A percentile compares a stretch with the other conserved stretches of the same genome.
phyloP scores from a whole-genome alignment of 768 basidiomycete species.

The Collybia sp. region DNA sequence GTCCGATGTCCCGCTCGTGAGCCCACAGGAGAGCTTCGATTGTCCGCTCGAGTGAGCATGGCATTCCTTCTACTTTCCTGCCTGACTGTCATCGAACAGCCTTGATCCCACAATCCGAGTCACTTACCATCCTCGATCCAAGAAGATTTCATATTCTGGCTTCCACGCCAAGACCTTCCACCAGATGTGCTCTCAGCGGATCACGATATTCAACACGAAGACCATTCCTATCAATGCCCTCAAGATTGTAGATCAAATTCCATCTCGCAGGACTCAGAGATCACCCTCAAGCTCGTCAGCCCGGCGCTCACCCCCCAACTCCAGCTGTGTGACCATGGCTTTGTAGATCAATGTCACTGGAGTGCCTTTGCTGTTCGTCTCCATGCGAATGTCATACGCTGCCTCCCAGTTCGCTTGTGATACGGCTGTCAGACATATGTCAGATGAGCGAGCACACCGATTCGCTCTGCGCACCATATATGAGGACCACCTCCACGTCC shows the following conservation, averaged over 20 bases:
- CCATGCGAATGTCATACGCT: slow-evolving; percentile 9
- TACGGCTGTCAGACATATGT: slow-evolving; percentile 5
- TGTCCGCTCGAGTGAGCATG: slow-evolving; percentile 37
- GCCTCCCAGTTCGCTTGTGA: slow-evolving; percentile 6
- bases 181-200: slow-evolving; percentile 28
- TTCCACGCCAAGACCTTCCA: slow-evolving; percentile 27
- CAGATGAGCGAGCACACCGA: neutral
- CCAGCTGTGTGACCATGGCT: slow-evolving; percentile 7
- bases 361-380: neutral
- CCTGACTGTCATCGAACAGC: slow-evolving; percentile 12
- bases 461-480: slow-evolving; percentile 11
- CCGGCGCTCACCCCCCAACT: too few relatives aligned
- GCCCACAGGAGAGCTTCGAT: slow-evolving; percentile 38
- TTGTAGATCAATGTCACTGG: slow-evolving; percentile 6
- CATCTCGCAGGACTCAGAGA: slow-evolving; percentile 32
- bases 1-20: slow-evolving; percentile 35
- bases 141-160: slow-evolving; percentile 27
- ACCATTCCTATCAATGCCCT: slow-evolving; percentile 18
- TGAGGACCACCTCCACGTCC: slow-evolving; percentile 14
- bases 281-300: slow-evolving; percentile 36
- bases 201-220: slow-evolving; percentile 35
- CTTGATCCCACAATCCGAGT: slow-evolving; percentile 35
- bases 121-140: slow-evolving; percentile 31
- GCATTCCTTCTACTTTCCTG: neutral
- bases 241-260: slow-evolving; percentile 34